phyloP scores from a whole-genome alignment of 768 basidiomycete species.

The Cystobasidium onofrii region DNA sequence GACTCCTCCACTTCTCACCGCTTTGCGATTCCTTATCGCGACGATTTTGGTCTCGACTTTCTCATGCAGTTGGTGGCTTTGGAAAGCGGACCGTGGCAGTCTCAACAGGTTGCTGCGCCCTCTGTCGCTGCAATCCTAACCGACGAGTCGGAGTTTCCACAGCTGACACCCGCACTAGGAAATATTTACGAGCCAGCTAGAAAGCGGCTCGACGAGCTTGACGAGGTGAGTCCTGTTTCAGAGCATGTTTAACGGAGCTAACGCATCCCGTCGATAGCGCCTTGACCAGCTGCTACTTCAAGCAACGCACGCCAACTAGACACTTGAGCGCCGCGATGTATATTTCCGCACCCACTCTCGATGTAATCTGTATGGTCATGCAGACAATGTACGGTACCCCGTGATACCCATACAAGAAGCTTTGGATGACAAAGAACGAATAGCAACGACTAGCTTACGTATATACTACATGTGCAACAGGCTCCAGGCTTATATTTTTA shows the following conservation, averaged over 20 bases:
- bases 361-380: no score
- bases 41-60: conserved; percentile 23
- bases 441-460: neutral
- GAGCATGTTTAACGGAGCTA: neutral
- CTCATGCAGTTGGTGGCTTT: conserved; percentile 4
- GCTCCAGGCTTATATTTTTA: conserved; percentile 42
- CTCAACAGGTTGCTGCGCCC: neutral
- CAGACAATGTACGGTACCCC: neutral
- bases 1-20: conserved; percentile 14
- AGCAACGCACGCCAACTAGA: neutral
- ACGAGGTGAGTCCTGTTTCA: neutral
- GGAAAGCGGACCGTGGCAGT: neutral
- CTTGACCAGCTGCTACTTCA: neutral
- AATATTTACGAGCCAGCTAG: neutral
- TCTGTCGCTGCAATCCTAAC: neutral
- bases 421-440: neutral
- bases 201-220: neutral
- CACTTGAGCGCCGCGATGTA: neutral
- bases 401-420: neutral
- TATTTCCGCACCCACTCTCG: neutral
- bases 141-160: neutral
- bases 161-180: neutral
- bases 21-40: conserved; percentile 19
- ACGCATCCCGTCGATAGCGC: neutral
- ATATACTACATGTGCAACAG: no score